A percentile compares a stretch with the other conserved stretches of the same genome.
Conservation (phyloP, 208 protist genomes). For the Leishmania gerbilli region DNA sequence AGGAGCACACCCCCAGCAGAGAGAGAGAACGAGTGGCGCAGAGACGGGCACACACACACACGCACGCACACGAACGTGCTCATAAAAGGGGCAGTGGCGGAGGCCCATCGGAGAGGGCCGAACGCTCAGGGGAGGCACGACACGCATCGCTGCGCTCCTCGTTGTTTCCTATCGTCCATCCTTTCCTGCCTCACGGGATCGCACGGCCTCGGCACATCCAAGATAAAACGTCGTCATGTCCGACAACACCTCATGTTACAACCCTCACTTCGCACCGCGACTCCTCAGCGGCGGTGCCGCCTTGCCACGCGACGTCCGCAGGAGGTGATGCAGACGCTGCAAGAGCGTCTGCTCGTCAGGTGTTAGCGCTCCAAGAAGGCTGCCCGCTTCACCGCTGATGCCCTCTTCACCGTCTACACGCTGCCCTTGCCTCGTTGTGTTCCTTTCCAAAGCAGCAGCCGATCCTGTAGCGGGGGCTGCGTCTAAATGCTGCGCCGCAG, state of each 20-base stretch:
- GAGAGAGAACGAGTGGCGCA: neutral
- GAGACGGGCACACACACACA: neutral
- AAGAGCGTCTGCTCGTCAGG: constrained; percentile 2
- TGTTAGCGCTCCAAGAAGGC: neutral
- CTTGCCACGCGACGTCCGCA: neutral
- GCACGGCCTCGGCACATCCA: neutral
- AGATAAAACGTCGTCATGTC: neutral
- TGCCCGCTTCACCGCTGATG: neutral
- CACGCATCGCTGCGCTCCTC: neutral
- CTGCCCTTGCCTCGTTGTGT: too few species aligned
- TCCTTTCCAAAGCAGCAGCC: neutral
- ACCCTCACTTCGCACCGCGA: neutral
- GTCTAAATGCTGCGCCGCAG: neutral
- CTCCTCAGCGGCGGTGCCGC: neutral
- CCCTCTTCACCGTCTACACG: neutral
- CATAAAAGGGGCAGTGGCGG: neutral
- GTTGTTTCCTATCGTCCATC: neutral
- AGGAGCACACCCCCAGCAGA: neutral
- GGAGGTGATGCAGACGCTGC: constrained; percentile 4
- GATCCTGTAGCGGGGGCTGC: neutral
- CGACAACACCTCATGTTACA: neutral
- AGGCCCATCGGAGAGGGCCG: neutral
- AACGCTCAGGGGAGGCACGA: neutral
- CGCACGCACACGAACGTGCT: neutral
- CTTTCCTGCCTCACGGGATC: neutral